Conservation (phyloP, 1,284 basidiomycete species). For the Phellinidium pouzarii region DNA sequence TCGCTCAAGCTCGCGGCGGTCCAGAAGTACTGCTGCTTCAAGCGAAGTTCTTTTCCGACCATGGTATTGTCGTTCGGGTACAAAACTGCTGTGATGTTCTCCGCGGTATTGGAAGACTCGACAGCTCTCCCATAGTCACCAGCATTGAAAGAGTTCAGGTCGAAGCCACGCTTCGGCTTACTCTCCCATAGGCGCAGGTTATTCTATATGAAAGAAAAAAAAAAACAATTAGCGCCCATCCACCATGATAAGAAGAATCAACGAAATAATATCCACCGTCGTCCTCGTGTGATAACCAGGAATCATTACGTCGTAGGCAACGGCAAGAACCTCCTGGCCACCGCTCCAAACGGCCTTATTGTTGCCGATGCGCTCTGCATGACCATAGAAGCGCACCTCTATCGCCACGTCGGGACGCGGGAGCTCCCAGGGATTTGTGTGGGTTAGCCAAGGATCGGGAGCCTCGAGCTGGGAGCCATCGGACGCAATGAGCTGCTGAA, state of each 20-base stretch:
- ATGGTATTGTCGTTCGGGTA: conserved; percentile 80
- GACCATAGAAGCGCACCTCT: conserved; percentile 82
- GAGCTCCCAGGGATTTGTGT: conserved; percentile 87
- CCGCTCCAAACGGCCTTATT: conserved; percentile 75
- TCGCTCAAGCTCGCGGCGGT: conserved; percentile 81
- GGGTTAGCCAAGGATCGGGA: conserved; percentile 88
- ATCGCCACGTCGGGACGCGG: conserved; percentile 77
- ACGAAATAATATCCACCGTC: conserved; percentile 30
- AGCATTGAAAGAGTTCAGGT: conserved; percentile 88
- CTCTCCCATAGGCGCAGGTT: conserved; percentile 78
- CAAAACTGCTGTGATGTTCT: conserved; percentile 85
- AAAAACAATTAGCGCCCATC: background rate
- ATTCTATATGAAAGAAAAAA: conserved; percentile 35
- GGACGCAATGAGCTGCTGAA: conserved; percentile 85
- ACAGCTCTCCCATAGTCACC: conserved; percentile 86
- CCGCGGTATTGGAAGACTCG: conserved; percentile 79
- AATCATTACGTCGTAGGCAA: conserved; percentile 88
- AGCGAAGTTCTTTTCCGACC: conserved; percentile 83
- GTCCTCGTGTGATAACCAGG: conserved; percentile 77
- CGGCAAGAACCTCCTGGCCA: conserved; percentile 85
- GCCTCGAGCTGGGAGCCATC: conserved; percentile 86
- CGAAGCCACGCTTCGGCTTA: conserved; percentile 87
- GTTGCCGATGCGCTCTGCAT: conserved; percentile 62
- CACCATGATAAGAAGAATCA: background rate
- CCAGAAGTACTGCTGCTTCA: conserved; percentile 96